phyloP scores from a whole-genome alignment of 2,329 filamentous ascomycete genomes.

The Aspergillus candidus region DNA sequence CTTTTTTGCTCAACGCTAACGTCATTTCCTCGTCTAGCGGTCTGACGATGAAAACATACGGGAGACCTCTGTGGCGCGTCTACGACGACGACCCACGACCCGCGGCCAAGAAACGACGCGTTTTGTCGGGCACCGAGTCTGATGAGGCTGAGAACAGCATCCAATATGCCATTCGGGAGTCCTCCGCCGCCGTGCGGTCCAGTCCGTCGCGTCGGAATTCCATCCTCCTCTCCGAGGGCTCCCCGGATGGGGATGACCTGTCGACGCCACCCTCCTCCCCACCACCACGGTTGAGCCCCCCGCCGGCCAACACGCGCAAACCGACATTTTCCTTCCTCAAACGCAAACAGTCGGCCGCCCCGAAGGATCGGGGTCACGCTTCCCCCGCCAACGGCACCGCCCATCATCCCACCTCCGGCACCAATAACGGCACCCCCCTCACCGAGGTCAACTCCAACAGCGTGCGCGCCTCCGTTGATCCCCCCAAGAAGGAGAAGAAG shows the following conservation, averaged over 20 bases:
- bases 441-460: conserved; percentile 44
- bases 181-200: conserved; percentile 40
- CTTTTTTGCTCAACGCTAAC: conserved; percentile 5
- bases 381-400: no score
- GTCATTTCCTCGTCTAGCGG: conserved; percentile 29
- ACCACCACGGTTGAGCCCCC: conserved; percentile 41
- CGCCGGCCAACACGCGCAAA: conserved; percentile 40
- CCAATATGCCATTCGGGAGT: conserved; percentile 44
- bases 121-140: conserved; percentile 31
- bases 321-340: conserved; percentile 48
- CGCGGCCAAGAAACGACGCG: conserved; percentile 42
- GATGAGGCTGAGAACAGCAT: conserved; percentile 42
- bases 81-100: conserved; percentile 41
- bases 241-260: conserved; percentile 36
- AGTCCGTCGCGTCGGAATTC: conserved; percentile 45
- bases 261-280: conserved; percentile 50
- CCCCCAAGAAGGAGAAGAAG: conserved; percentile 34
- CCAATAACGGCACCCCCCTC: conserved; percentile 29
- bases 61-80: conserved; percentile 42
- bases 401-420: not conserved
- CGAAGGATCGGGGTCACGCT: conserved; percentile 17
- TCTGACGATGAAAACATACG: conserved; percentile 47
- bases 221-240: conserved; percentile 38
- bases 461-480: conserved; percentile 35
- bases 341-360: conserved; percentile 33